phyloP scores from a whole-genome alignment of 345 rosid species.

The Carallia brachiata region DNA sequence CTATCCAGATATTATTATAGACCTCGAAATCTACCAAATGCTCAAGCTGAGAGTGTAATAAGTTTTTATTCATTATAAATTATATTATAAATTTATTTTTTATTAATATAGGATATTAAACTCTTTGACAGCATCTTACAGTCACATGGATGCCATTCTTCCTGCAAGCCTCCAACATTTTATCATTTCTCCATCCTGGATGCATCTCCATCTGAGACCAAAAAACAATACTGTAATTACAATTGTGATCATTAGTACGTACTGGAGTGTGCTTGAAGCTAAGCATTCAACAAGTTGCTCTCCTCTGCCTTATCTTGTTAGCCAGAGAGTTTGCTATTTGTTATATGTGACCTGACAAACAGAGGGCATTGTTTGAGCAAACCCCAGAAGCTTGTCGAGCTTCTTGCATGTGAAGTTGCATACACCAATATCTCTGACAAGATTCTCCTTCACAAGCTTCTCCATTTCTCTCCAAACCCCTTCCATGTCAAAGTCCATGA shows the following conservation, averaged over 20 bases:
- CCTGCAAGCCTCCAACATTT: conserved; percentile 44
- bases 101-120: too few relatives aligned
- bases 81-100: too few relatives aligned
- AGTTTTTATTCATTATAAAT: too few relatives aligned
- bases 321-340: too few relatives aligned
- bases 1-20: too few relatives aligned
- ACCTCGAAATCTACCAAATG: too few relatives aligned
- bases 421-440: conserved; percentile 48
- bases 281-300: neutral
- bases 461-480: conserved; percentile 69
- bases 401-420: conserved; percentile 50
- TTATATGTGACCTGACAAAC: conserved; percentile 41
- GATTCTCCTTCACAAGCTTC: conserved; percentile 40
- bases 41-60: too few relatives aligned
- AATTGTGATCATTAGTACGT: too few relatives aligned
- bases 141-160: conserved; percentile 51
- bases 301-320: too few relatives aligned
- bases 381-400: conserved; percentile 39
- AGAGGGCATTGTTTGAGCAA: conserved; percentile 40
- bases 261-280: neutral
- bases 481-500: conserved; percentile 52
- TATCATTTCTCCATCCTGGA: conserved; percentile 67
- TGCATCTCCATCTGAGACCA: conserved; percentile 59
- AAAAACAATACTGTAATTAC: neutral
- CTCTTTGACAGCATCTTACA: conserved; percentile 10